These are phyloP conservation scores for Tarenaya hassleriana DNA, from an alignment of 345 rosid species.

Conservation along the genomic window DNA sequence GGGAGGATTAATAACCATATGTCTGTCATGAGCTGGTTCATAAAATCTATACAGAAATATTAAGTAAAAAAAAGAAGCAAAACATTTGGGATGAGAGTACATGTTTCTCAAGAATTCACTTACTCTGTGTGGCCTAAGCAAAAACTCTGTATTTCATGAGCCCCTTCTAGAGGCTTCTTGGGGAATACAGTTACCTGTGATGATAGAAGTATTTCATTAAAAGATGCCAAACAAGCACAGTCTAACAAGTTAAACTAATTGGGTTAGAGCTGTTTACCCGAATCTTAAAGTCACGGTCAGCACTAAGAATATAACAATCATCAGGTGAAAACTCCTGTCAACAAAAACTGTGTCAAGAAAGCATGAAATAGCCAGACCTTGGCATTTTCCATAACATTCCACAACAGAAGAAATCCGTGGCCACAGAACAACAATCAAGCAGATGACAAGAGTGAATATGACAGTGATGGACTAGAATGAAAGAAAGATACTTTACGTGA, in stretches of 20 bases:
- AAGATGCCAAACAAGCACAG: conserved; percentile 16
- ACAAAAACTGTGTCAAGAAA: conserved; percentile 2
- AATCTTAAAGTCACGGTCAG: conserved; percentile 88
- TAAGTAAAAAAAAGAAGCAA: background rate
- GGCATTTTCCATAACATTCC: too few species aligned
- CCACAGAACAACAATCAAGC: too few species aligned
- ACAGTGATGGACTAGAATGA: conserved; percentile 1
- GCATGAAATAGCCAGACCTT: too few species aligned
- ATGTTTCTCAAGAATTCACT: conserved; percentile 38
- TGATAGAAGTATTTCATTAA: conserved; percentile 14
- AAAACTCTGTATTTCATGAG: conserved; percentile 91
- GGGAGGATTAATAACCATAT: background rate
- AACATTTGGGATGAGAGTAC: conserved; percentile 8
- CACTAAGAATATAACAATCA: conserved; percentile 66
- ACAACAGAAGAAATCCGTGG: too few species aligned
- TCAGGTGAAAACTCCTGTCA: conserved; percentile 84
- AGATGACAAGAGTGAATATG: conserved; percentile 11
- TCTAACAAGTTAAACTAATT: conserved; percentile 8
- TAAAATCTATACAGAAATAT: background rate
- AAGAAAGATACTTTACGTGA: background rate
- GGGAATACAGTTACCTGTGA: conserved; percentile 77
- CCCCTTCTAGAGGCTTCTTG: conserved; percentile 71
- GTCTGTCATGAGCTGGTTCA: background rate
- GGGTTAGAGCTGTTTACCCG: conserved; percentile 47
- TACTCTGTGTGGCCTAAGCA: conserved; percentile 97